Percentiles rank a stretch among this genome's conserved stretches.
Conservation (phyloP, 139 green algal species). For the Closterium sp. region DNA sequence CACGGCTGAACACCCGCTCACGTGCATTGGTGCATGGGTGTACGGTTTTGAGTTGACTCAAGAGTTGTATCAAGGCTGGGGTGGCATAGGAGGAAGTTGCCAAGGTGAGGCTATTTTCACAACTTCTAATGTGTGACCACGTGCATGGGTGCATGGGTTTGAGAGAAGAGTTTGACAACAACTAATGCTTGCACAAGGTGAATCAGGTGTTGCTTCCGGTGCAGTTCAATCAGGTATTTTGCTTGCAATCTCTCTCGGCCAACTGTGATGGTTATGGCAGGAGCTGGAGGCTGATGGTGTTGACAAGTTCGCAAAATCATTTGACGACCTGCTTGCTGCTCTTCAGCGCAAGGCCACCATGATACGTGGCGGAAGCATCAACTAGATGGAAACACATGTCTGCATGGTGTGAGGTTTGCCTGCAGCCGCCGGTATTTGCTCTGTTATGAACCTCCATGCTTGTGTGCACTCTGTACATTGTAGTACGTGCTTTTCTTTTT, state of each 20-base stretch:
- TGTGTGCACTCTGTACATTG: too few species aligned
- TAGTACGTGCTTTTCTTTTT: too few species aligned
- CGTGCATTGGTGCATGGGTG: background rate
- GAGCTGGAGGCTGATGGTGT: conserved; percentile 38
- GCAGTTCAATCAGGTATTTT: background rate
- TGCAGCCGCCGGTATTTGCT: too few species aligned
- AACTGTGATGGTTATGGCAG: background rate
- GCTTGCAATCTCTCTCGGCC: background rate
- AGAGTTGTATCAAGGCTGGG: background rate
- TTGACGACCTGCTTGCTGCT: conserved; percentile 35
- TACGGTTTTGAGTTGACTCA: background rate
- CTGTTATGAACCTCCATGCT: too few species aligned
- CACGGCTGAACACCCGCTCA: too few species aligned
- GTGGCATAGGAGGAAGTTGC: background rate
- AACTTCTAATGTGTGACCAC: background rate
- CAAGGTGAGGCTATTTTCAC: background rate
- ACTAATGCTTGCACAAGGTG: background rate
- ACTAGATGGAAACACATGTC: background rate
- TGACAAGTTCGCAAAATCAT: conserved; percentile 24
- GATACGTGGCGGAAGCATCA: background rate
- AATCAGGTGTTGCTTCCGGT: background rate
- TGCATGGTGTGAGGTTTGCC: too few species aligned
- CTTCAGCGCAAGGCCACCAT: conserved; percentile 22
- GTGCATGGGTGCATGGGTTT: background rate
- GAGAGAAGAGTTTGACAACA: background rate